Base-by-base conservation (phyloP, 2,329 filamentous ascomycete genomes). In the Alternaria brassicae region DNA sequence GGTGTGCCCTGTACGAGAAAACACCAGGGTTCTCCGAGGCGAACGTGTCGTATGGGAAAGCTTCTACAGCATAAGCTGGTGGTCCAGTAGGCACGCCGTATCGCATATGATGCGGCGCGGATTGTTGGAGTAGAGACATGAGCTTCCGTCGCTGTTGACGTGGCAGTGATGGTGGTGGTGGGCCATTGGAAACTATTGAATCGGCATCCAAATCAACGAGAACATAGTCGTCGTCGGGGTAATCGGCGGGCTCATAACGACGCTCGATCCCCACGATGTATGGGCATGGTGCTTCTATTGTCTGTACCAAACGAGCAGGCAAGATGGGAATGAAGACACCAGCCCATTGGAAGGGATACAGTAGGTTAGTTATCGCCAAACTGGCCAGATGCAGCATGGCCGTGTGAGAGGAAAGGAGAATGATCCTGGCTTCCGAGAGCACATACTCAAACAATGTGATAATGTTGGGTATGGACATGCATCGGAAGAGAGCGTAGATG, bases 261-360 rank as follows among this genome's bases (percentile, higher is more conserved):
- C 93, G 87, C 80, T 99, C 95, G 58, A 99, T 92, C 48, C 95
- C 95, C 41, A 98, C 92, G 66, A 99, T 97, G 72, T 98, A 99
- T 0, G 95, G 95, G 70, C 95, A 98, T 3, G 94, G 94, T 1
- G 94, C 94, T 70, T 98, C 95, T 17, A 99, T 85, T 3, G 93
- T 94, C 53, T 95, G 93, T 9, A 99, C 84, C 21, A 99, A 82
- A 34, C 94, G 88, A 8, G 92, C 91, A 6, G 94, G 94, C 8
- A 99, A 84, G 32, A 98, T 85, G 2, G 94, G 94, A 64, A 98
- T 97, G 74, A 97, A 93, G 48, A 98, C 92, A 69, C 93, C 96
- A 3, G 91, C 88, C 94, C 95, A 98, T 65, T 92, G 91, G 52
- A 98, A 82, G 7, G 93, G 94, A 75, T 97, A 99, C 19, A 99